Base-by-base conservation (phyloP, 1,284 basidiomycete genomes). In the Puccinia triticina region DNA sequence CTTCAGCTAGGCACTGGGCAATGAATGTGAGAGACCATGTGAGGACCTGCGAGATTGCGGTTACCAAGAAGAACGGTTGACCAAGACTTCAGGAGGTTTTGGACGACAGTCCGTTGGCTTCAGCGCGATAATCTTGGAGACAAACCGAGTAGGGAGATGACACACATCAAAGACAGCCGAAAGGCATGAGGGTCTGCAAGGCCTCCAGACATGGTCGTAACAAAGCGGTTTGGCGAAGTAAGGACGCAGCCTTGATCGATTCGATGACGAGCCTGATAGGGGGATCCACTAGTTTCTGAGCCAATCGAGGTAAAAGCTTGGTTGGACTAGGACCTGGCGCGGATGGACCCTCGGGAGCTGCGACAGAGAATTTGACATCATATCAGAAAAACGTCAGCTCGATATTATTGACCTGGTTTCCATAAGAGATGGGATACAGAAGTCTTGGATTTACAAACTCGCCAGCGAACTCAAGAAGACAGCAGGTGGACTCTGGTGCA, bases 1-100 rank as follows among this genome's bases (percentile, higher is more conserved):
- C 40, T 77, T 77, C 75, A 53, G 75, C 75, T 37, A 77, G 26
- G 37, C 59, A 64, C 66, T 77, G 75, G 11, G 29, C 57, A 43
- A 77, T 77, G 48, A 77, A 67, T 66, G 75, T 77, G 43, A 77
- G 34, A 7, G 53, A 50, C 75, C 75, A 77, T 7, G 75, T 32
- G 59, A 77, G 26, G 37, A 53, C 18, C 59, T 77, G 75, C 23
- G 46, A 46, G 43, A 77, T 4, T n/a, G 75, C 59, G 18, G 75
- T 77, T 5, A 77, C 64, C 29, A 61, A 61, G 48, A 77, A 77
- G 23, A 77, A 77, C n/a, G 59, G 75, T 61, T 77, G 75, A 18
- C 43, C 46, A 26, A 77, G 53, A 77, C 75, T 77, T 73, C 26
- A 73, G 71, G 55, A 73, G 2, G n/a, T 43, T 43, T n/a, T 26